Evolutionary conservation across 2,329 filamentous ascomycete species (phyloP), one percentile per base, ranked within the genome.

Genomic region (Aspergillus ruber): DNA sequence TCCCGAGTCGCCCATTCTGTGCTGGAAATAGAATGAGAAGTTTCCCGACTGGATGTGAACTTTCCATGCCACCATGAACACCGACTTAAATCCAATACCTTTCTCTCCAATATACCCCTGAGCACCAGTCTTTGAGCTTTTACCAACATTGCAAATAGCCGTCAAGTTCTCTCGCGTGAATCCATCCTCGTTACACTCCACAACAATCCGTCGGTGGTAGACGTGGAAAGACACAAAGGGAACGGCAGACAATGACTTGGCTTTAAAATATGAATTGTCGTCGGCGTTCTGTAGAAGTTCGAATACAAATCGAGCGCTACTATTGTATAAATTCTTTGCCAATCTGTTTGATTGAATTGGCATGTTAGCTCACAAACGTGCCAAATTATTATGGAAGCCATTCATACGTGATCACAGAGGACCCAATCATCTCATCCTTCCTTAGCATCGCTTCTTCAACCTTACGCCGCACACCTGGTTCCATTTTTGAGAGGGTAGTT

Each of bases 181-280:
- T 2, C 69, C 70, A 48, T 79, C 62, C 49, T 72, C 69, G 41
- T 73, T 73, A n/a, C 57, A 66, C 23, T 70, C 73, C 3, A 80
- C 50, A 0, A 73, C 46, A 0, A 81, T 64, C 0, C 43, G 58
- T 0, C 60, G 54, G 0, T 18, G 49, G 12, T 56, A 53, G 5
- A 46, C 12, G 4, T 49, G 47, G 61, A 65, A 44, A 15, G 46
- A 0, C 62, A 53, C 35, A 44, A 62, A 44, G 55, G 66, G 43
- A 17, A 27, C 20, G 33, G 38, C 46, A 3, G 27, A 25, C 7
- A 8, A 41, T 46, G 10, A 15, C 32, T 3, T 42, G 13, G 55
- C 55, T 23, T 9, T 42, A 6, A 38, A 20, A 50, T 69, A 73
- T 2, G 29, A 38, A 29, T 67, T 69, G 51, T 74, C 70, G 33